Evolutionary conservation across 2,329 filamentous ascomycete species (phyloP).

Genomic region (Colletotrichum salicis): DNA sequence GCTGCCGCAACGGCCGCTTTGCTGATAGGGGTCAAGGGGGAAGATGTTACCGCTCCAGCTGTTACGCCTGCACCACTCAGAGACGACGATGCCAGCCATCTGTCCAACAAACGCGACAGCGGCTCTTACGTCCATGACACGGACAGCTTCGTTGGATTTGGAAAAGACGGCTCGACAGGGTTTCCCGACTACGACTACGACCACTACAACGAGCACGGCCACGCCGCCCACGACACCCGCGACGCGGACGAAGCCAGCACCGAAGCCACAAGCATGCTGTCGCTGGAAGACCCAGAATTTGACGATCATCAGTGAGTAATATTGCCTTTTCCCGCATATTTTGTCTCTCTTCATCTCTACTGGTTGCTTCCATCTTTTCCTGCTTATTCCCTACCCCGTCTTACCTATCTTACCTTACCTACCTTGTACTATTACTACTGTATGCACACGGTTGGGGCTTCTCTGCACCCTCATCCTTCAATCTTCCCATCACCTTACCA

Average conservation of each 20-base stretch:
- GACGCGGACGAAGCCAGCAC: slow-evolving; percentile 16
- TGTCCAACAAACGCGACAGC: slow-evolving; percentile 51
- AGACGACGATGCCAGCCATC: slow-evolving; percentile 43
- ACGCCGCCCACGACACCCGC: neutral
- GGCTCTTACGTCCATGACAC: slow-evolving; percentile 47
- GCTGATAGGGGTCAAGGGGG: slow-evolving; percentile 29
- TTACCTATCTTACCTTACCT: neutral
- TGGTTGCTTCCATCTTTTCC: neutral
- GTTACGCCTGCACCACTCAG: slow-evolving; percentile 37
- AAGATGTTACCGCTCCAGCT: slow-evolving; percentile 30
- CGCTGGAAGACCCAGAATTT: slow-evolving; percentile 10
- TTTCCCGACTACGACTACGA: slow-evolving; percentile 24
- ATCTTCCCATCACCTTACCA: neutral
- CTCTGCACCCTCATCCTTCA: neutral
- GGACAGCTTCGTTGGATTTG: slow-evolving; percentile 12
- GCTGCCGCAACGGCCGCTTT: slow-evolving; percentile 38
- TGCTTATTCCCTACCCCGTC: slow-evolving; percentile 1
- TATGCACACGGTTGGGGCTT: slow-evolving; percentile 1
- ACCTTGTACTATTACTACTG: neutral
- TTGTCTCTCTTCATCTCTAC: neutral
- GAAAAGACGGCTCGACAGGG: slow-evolving; percentile 26
- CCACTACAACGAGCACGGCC: slow-evolving; percentile 8
- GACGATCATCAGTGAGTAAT: slow-evolving; percentile 8
- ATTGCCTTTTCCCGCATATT: neutral
- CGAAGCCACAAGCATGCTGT: slow-evolving; percentile 17